A percentile compares a stretch with the other conserved stretches of the same genome.
Conservation (phyloP, 352 stramenopile genomes). For the Globisporangium middletonii region DNA sequence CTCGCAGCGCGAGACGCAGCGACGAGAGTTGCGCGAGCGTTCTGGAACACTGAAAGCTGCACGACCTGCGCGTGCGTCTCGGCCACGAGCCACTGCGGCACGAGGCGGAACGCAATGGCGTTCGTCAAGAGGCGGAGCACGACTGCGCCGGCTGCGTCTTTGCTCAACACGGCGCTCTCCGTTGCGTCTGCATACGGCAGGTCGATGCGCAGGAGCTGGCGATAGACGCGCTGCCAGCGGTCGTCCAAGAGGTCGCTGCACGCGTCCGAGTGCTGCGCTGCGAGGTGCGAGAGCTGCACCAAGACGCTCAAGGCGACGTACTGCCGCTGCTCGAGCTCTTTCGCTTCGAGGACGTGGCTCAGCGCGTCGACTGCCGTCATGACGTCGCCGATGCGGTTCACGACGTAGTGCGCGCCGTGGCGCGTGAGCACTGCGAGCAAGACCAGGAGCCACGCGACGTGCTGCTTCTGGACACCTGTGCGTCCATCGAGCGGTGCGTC, state of each 20-base stretch:
- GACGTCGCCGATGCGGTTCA: constrained; percentile 51
- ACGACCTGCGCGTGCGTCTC: constrained; percentile 27
- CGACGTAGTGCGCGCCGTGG: constrained; percentile 46
- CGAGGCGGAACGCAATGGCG: constrained; percentile 33
- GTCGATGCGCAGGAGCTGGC: constrained; percentile 40
- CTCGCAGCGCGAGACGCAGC: constrained; percentile 4
- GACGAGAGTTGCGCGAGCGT: neutral
- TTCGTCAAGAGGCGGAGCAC: constrained; percentile 46
- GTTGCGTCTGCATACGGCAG: constrained; percentile 45
- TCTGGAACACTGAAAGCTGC: constrained; percentile 41
- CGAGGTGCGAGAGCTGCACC: constrained; percentile 44
- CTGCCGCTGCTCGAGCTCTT: constrained; percentile 45
- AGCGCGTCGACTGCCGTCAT: constrained; percentile 52
- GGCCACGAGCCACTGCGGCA: constrained; percentile 29
- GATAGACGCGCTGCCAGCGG: constrained; percentile 41
- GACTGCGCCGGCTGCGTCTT: constrained; percentile 38
- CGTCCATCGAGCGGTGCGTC: constrained; percentile 21
- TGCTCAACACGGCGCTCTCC: constrained; percentile 31
- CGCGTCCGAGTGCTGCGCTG: constrained; percentile 20
- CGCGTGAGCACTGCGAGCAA: constrained; percentile 38
- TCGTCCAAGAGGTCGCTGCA: constrained; percentile 34
- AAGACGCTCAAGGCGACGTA: constrained; percentile 37
- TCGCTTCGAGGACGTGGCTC: constrained; percentile 30
- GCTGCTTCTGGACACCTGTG: constrained; percentile 20
- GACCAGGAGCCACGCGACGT: constrained; percentile 40